phyloP scores from a whole-genome alignment of 768 basidiomycete species.

The Suillus luteus region DNA sequence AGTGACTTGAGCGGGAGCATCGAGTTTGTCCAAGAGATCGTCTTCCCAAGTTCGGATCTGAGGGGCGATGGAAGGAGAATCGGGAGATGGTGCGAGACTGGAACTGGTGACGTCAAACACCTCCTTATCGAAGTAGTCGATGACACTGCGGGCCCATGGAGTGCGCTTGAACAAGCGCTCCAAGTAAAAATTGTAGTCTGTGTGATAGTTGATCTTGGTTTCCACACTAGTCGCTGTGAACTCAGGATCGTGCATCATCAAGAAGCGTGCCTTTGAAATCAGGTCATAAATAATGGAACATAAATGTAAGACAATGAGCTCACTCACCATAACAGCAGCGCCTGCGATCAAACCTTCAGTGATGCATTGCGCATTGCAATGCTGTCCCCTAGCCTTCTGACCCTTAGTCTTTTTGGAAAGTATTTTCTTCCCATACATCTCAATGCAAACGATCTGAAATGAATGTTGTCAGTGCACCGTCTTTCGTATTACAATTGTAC shows the following conservation, averaged over 20 bases:
- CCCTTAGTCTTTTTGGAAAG: neutral
- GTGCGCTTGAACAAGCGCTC: constrained; percentile 2
- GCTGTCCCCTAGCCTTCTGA: constrained; percentile 6
- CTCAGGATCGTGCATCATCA: neutral
- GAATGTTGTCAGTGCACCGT: neutral
- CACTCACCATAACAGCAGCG: constrained; percentile 1
- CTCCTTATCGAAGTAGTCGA: neutral
- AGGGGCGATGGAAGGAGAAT: neutral
- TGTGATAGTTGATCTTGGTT: neutral
- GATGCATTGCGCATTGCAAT: neutral
- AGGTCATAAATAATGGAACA: neutral
- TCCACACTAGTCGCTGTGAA: neutral
- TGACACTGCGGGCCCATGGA: neutral
- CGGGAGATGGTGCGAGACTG: neutral
- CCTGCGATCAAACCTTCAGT: neutral
- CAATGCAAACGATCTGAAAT: neutral
- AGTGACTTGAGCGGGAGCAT: neutral
- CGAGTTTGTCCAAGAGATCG: neutral
- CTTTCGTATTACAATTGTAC: neutral
- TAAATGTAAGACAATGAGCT: too few species aligned
- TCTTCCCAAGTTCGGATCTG: constrained; percentile 3
- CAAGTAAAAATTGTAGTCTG: constrained; percentile 6
- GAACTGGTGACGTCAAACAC: neutral
- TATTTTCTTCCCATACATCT: neutral
- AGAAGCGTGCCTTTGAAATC: neutral